Conservation (phyloP, 2,329 filamentous ascomycete genomes). For the Alternaria sp. region DNA sequence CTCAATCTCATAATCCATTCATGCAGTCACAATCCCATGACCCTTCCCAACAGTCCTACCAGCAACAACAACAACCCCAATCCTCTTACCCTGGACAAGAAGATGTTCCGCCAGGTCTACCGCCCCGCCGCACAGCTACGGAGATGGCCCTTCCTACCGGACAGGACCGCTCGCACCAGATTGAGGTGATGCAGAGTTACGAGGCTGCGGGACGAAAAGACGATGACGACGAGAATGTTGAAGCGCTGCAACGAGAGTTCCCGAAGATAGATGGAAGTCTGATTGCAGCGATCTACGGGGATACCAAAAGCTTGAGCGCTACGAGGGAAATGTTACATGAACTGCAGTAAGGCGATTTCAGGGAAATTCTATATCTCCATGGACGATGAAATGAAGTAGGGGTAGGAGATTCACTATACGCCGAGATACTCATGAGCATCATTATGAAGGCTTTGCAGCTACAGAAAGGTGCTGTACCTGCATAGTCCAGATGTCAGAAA, state of each 20-base stretch:
- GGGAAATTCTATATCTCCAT: neutral
- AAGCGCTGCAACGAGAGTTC: slow-evolving; percentile 54
- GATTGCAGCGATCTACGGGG: slow-evolving; percentile 58
- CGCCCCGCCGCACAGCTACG: slow-evolving; percentile 42
- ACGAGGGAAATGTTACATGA: slow-evolving; percentile 57
- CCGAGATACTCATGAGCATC: neutral
- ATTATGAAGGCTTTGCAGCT: neutral
- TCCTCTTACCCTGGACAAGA: slow-evolving; percentile 16
- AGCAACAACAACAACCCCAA: slow-evolving; percentile 11
- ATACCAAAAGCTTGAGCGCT: slow-evolving; percentile 53
- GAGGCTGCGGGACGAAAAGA: slow-evolving; percentile 45
- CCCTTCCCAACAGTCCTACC: slow-evolving; percentile 15
- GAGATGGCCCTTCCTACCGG: slow-evolving; percentile 53
- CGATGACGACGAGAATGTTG: slow-evolving; percentile 54
- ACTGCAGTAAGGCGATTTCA: slow-evolving; percentile 30
- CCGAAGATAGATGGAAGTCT: slow-evolving; percentile 56
- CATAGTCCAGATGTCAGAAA: neutral
- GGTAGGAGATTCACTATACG: neutral
- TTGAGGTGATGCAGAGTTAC: slow-evolving; percentile 55
- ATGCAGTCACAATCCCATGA: slow-evolving; percentile 16
- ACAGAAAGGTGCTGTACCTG: neutral
- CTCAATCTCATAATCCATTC: slow-evolving; percentile 15
- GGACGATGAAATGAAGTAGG: neutral
- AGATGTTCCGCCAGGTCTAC: slow-evolving; percentile 34
- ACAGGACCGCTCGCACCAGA: slow-evolving; percentile 54